Evolutionary conservation across 2,329 filamentous ascomycete genomes (phyloP).

Genomic region (Talaromyces sp.): DNA sequence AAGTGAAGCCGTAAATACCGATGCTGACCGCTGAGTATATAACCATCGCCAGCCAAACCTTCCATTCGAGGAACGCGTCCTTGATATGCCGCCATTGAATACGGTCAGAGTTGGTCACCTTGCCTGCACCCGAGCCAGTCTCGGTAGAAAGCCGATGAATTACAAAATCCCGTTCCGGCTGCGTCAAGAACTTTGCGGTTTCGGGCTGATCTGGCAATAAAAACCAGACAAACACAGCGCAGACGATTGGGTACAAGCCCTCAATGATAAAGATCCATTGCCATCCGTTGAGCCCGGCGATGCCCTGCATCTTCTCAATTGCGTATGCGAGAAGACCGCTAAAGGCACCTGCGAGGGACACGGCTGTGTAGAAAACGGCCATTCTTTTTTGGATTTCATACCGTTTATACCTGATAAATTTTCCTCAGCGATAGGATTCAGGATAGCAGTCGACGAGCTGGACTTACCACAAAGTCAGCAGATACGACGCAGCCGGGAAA

Average conservation of each 20-base stretch:
- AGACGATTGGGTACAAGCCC: conserved; percentile 32
- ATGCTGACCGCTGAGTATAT: no score
- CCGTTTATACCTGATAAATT: conserved; percentile 24
- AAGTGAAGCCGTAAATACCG: neutral
- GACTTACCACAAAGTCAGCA: conserved; percentile 60
- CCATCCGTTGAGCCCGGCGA: conserved; percentile 35
- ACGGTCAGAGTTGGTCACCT: neutral
- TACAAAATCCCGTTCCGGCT: neutral
- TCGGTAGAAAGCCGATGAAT: neutral
- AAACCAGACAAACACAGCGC: neutral
- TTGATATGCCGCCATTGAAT: neutral
- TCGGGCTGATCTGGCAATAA: neutral
- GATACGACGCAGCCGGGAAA: conserved; percentile 51
- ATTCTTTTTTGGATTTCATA: conserved; percentile 54
- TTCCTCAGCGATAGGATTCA: neutral
- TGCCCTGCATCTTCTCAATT: conserved; percentile 75
- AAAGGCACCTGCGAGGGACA: conserved; percentile 55
- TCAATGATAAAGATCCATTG: conserved; percentile 53
- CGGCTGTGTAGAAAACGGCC: conserved; percentile 55
- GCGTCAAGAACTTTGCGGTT: neutral
- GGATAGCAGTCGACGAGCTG: conserved; percentile 5
- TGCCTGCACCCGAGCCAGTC: neutral
- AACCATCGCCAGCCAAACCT: no score
- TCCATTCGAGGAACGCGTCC: no score
- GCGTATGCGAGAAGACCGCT: conserved; percentile 73